Percentiles rank a stretch among this genome's conserved stretches.
Conservation (phyloP, 2,329 filamentous ascomycete species). For the Colletotrichum sublineola region DNA sequence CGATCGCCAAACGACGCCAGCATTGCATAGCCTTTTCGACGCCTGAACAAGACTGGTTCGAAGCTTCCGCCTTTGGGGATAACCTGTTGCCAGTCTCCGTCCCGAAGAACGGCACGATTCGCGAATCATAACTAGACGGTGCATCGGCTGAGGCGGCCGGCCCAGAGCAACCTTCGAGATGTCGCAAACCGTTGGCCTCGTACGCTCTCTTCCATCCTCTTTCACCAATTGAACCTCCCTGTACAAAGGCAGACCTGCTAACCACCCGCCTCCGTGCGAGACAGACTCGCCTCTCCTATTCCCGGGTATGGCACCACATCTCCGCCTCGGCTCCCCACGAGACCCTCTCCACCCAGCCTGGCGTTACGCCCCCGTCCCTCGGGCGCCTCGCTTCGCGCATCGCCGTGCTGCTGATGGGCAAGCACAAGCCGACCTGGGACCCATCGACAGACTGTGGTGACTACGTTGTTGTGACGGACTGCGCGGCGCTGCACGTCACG, state of each 20-base stretch:
- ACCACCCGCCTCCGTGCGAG: background rate
- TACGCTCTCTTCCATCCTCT: conserved; percentile 55
- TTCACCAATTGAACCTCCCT: conserved; percentile 17
- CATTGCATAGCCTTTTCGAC: conserved; percentile 33
- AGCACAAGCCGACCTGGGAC: conserved; percentile 98
- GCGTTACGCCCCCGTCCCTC: conserved; percentile 80
- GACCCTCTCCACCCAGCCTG: conserved; percentile 69
- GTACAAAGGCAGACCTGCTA: background rate
- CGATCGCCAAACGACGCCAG: conserved; percentile 19
- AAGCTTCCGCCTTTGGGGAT: conserved; percentile 42
- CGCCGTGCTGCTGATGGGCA: conserved; percentile 92
- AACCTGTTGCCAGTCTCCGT: conserved; percentile 27
- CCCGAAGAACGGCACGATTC: background rate
- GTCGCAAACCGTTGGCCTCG: conserved; percentile 84
- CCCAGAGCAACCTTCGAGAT: conserved; percentile 60
- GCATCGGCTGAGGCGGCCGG: conserved; percentile 31
- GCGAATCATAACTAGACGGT: background rate
- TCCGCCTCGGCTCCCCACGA: conserved; percentile 78
- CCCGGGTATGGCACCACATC: conserved; percentile 90
- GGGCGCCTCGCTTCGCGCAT: conserved; percentile 91
- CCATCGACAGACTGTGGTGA: conserved; percentile 98
- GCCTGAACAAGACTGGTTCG: conserved; percentile 19
- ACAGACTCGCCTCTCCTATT: conserved; percentile 96
- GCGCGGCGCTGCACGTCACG: conserved; percentile 86
- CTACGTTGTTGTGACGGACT: conserved; percentile 96